phyloP scores from a whole-genome alignment of 2,329 filamentous ascomycete species.

The Calonectria hawksworthii region DNA sequence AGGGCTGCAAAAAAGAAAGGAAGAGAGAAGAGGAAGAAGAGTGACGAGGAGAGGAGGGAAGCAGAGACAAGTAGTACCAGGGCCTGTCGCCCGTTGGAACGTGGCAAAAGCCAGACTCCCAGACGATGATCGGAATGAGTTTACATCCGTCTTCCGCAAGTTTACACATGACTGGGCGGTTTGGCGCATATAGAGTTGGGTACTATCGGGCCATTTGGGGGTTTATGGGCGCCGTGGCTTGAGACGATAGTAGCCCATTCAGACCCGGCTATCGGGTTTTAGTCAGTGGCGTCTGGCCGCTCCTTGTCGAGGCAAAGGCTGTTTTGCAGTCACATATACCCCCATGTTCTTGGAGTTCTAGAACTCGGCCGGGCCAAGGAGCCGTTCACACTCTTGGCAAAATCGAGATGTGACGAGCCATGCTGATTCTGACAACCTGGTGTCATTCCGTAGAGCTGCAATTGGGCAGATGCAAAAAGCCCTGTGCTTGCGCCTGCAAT shows the following conservation, averaged over 20 bases:
- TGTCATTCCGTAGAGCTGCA: neutral
- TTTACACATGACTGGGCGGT: neutral
- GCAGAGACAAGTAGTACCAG: neutral
- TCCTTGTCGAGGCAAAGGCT: neutral
- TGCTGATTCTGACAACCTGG: no score
- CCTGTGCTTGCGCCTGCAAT: neutral
- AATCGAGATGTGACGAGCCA: neutral
- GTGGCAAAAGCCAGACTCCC: conserved; percentile 4
- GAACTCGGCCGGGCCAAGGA: neutral
- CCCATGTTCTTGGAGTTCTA: neutral
- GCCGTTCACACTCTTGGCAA: neutral
- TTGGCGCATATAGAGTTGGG: conserved; percentile 6
- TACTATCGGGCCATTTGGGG: neutral
- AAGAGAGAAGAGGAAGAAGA: neutral
- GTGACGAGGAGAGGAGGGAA: neutral
- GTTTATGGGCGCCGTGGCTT: neutral
- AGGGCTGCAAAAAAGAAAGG: neutral
- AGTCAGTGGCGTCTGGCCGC: neutral
- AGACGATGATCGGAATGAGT: neutral
- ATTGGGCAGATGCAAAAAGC: neutral
- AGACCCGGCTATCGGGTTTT: neutral
- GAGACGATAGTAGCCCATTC: neutral
- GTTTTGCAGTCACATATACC: neutral
- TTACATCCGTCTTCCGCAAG: neutral
- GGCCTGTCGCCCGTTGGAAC: neutral